Base-by-base conservation (phyloP, 108 stramenopile genomes). In the Cyclotella sp. region DNA sequence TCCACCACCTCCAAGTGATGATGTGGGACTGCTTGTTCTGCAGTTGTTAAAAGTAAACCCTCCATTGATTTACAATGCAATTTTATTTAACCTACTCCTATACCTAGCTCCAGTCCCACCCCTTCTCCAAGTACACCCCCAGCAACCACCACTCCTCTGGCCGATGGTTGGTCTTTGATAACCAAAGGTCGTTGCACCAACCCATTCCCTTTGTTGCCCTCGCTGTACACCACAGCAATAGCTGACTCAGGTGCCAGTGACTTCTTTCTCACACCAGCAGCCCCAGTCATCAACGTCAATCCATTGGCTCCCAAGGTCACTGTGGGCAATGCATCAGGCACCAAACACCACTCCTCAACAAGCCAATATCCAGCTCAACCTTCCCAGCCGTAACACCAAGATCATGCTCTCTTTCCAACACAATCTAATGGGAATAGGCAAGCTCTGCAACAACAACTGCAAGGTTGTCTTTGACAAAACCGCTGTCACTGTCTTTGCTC, bases 341-440 rank as follows among this genome's bases (percentile, higher is more conserved):
- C 19, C 49, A n/a, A 11, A n/a, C 29, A 54, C 52, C 24, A 22
- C 39, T 54, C 53, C n/a, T 16, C 34, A 4, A 9, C 68, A 54
- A 12, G 68, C 68, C 1, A n/a, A 52, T 6, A 19, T 54, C 15
- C 54, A 39, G 0, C 68, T 69, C 11, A 16, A 30, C 12, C 68
- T 40, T 10, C 53, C 52, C 3, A 29, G 19, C 34, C n/a, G n/a
- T n/a, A n/a, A 70, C 14, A 55, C 54, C 30, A 54, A 70, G n/a
- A 57, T 70, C 55, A 71, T 71, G 70, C 70, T 57, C 0, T 46
- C 54, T 15, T 71, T 71, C 70, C 18, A 43, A 16, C 55, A 71
- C 44, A 70, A 52, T 21, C 52, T 70, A 29, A 22, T 70, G 19
- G 53, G 68, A 51, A 55, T 70, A 11, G 65, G 65, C 15, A 46